These are phyloP conservation scores for Hygrophorus pudorinus DNA, from an alignment of 768 basidiomycete species.

Conservation along the genomic window DNA sequence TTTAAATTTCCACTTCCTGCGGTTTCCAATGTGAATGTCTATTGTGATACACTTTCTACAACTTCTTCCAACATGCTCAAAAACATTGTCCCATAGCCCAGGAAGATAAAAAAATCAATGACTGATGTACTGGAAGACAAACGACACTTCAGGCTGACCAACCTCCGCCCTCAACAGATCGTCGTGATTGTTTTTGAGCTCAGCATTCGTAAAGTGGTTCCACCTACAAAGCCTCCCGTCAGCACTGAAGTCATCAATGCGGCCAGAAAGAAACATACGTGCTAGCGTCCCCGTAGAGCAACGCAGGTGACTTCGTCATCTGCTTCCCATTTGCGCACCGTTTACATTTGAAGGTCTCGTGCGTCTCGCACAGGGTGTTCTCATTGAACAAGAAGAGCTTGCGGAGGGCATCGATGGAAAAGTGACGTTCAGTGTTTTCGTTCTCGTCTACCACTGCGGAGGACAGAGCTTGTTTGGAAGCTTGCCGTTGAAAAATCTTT, in stretches of 20 bases:
- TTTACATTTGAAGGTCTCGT: conserved; percentile 97
- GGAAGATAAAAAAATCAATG: too few species aligned
- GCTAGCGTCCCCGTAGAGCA: conserved; percentile 95
- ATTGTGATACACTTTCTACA: too few species aligned
- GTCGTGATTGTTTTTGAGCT: conserved; percentile 88
- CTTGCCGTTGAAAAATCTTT: conserved; percentile 98
- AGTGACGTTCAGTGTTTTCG: conserved; percentile 91
- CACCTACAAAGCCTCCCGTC: conserved; percentile 45
- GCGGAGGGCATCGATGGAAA: conserved; percentile 78
- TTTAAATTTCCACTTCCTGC: conserved; percentile 5
- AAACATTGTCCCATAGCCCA: too few species aligned
- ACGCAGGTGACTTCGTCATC: conserved; percentile 66
- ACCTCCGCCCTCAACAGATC: conserved; percentile 88
- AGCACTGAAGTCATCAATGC: neutral
- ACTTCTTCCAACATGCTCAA: too few species aligned
- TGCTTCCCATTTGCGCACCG: conserved; percentile 85
- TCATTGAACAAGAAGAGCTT: conserved; percentile 91
- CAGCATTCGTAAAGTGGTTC: conserved; percentile 92
- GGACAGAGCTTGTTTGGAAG: conserved; percentile 90
- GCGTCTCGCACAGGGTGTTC: conserved; percentile 81
- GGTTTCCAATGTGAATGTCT: too few species aligned
- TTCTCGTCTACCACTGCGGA: conserved; percentile 98
- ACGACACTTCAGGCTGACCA: conserved; percentile 76
- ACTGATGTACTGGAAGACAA: conserved; percentile 94
- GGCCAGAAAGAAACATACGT: conserved; percentile 51